phyloP scores from a whole-genome alignment of 169 alveolate species.

The Plasmodium gallinaceum region DNA sequence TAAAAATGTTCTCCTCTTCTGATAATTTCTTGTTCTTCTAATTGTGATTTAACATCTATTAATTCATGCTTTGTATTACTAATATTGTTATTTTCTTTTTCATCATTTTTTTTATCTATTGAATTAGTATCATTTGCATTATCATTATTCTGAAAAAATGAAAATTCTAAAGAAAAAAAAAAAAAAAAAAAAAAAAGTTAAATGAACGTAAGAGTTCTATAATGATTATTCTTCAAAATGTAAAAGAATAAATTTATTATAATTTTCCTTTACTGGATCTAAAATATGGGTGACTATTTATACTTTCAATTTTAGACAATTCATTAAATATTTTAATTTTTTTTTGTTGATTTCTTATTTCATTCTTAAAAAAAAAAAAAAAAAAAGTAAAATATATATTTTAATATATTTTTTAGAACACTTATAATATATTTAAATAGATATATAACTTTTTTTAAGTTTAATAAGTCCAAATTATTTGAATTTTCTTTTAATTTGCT shows the following conservation, averaged over 20 bases:
- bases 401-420: background rate
- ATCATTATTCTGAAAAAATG: slow-evolving; percentile 24
- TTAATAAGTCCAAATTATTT: slow-evolving; percentile 1
- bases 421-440: background rate
- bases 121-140: background rate
- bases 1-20: slow-evolving; percentile 43
- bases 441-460: slow-evolving; percentile 18
- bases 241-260: background rate
- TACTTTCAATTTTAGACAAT: background rate
- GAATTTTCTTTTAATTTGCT: slow-evolving; percentile 11
- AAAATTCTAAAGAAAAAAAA: slow-evolving; percentile 23
- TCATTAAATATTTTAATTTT: background rate
- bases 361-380: slow-evolving; percentile 3
- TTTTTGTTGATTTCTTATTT: slow-evolving; percentile 2
- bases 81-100: background rate
- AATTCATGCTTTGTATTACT: background rate
- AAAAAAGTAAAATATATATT: background rate
- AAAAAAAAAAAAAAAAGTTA: background rate
- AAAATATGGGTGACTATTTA: slow-evolving; percentile 17
- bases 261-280: slow-evolving; percentile 39
- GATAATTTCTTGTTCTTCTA: slow-evolving; percentile 20
- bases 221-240: background rate
- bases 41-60: background rate
- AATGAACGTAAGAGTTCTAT: background rate
- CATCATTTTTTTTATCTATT: background rate